Evolutionary conservation across 148 eudicot species (phyloP).

Genomic region (Diospyros kaki): DNA sequence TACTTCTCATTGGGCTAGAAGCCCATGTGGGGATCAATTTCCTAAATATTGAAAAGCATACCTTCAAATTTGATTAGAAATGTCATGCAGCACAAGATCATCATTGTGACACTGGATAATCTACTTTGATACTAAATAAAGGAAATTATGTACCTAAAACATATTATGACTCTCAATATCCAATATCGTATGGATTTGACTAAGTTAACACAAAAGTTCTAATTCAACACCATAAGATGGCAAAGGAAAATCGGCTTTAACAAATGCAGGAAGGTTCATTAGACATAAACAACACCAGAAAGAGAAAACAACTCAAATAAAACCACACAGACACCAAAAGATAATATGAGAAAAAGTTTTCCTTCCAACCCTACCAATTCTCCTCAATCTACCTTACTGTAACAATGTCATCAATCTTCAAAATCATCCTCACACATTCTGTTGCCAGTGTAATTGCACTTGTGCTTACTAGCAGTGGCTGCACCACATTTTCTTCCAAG

Average conservation of each 20-base stretch:
- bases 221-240: neutral
- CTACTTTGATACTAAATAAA: too few relatives aligned
- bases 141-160: too few relatives aligned
- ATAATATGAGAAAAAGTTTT: slow-evolving; percentile 9
- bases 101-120: too few relatives aligned
- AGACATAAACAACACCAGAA: slow-evolving; percentile 8
- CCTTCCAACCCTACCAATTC: neutral
- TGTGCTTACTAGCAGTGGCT: slow-evolving; percentile 93
- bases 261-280: neutral
- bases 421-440: slow-evolving; percentile 92
- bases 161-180: too few relatives aligned
- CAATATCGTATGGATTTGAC: too few relatives aligned
- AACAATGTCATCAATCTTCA: slow-evolving; percentile 99
- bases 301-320: neutral
- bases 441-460: slow-evolving; percentile 85
- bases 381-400: slow-evolving; percentile 66
- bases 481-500: slow-evolving; percentile 92
- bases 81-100: too few relatives aligned
- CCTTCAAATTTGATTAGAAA: too few relatives aligned
- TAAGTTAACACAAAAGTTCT: too few relatives aligned
- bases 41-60: too few relatives aligned
- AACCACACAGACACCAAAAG: slow-evolving; percentile 10
- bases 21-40: too few relatives aligned
- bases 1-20: too few relatives aligned
- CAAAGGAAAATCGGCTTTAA: too few relatives aligned